Evolutionary conservation across 2,329 filamentous ascomycete genomes (phyloP), one percentile per base, ranked within the genome.

Genomic region (Talaromyces sp.): DNA sequence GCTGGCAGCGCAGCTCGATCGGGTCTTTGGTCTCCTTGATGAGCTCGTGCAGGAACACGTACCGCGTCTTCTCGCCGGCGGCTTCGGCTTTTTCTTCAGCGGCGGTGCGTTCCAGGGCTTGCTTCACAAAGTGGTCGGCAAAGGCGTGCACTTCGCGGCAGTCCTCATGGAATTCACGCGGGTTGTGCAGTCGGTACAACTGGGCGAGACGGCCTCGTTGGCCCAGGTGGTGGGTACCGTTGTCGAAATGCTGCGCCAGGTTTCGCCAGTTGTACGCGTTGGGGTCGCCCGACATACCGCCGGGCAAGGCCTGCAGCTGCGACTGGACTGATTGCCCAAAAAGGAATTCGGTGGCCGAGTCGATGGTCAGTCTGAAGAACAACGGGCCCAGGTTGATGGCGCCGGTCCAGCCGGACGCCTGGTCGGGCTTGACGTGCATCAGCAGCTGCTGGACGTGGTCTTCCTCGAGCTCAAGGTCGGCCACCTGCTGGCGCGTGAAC

Each of bases 321-420:
- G 83, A 86, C 54, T 84, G 85, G 22, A 93, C 88, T 64, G 89
- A 89, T 63, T 87, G 81, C 3, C 93, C 93, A 2, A 96, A 84
- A 30, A 97, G 78, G 72, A 96, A 96, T 68, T 96, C 90, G 0
- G 92, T 96, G 1, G 91, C 87, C 8, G 90, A 88, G 74, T 96
- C 93, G 30, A 97, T 82, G 0, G 92, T 93, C 70, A 88, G 89
- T n/a, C 90, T 83, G 79, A 92, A 96, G 76, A 96, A 89, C 59
- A 96, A 13, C 63, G 92, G 85, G 65, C 86, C 84, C 9, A 93
- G 85, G 68, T 96, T 86, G 32, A 93, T 79, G 10, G 84, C 80
- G 7, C 80, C 62, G 6, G 74, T 75, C 76, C 76, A 77, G 60
- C 71, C 70, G 17, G 72, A 79, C 0, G 82, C 82, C 1, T 82